phyloP scores from a whole-genome alignment of 331 rosid species.

The Phaseolus coccineus region DNA sequence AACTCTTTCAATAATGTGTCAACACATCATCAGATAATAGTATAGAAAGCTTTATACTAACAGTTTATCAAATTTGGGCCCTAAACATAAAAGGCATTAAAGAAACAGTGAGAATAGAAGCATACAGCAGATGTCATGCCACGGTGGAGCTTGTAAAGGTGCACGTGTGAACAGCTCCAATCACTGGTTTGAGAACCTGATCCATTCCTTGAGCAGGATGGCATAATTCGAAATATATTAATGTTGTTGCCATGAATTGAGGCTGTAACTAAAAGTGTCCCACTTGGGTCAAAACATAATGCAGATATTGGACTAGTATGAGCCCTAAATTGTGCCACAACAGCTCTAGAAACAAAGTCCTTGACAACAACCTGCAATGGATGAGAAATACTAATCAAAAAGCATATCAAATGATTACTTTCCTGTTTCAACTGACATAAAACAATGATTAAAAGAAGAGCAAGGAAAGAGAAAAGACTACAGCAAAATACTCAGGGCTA shows the following conservation, averaged over 20 bases:
- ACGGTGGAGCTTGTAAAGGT: slow-evolving; percentile 93
- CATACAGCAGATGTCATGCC: slow-evolving; percentile 97
- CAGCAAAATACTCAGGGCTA: slow-evolving; percentile 41
- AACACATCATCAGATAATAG: slow-evolving; percentile 26
- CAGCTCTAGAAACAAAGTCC: slow-evolving; percentile 79
- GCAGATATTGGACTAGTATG: slow-evolving; percentile 95
- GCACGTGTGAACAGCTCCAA: slow-evolving; percentile 83
- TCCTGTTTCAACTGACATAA: slow-evolving; percentile 36
- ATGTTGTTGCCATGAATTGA: slow-evolving; percentile 91
- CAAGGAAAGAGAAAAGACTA: slow-evolving; percentile 14
- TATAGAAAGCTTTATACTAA: not conserved
- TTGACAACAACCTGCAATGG: slow-evolving; percentile 84
- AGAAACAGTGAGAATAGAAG: slow-evolving; percentile 44
- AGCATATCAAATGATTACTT: slow-evolving; percentile 35
- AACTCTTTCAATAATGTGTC: slow-evolving; percentile 30
- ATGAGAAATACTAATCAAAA: slow-evolving; percentile 38
- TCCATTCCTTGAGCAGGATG: slow-evolving; percentile 65
- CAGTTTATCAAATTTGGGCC: slow-evolving; percentile 36
- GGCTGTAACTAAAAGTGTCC: slow-evolving; percentile 90
- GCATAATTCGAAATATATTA: slow-evolving; percentile 89
- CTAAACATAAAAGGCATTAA: slow-evolving; percentile 39
- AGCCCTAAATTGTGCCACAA: slow-evolving; percentile 87
- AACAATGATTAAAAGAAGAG: slow-evolving; percentile 26
- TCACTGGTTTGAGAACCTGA: slow-evolving; percentile 69
- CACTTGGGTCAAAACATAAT: slow-evolving; percentile 93